These are phyloP conservation scores for Triticum monococcum DNA, from an alignment of 176 grass and related monocot genomes.

Conservation along the genomic window DNA sequence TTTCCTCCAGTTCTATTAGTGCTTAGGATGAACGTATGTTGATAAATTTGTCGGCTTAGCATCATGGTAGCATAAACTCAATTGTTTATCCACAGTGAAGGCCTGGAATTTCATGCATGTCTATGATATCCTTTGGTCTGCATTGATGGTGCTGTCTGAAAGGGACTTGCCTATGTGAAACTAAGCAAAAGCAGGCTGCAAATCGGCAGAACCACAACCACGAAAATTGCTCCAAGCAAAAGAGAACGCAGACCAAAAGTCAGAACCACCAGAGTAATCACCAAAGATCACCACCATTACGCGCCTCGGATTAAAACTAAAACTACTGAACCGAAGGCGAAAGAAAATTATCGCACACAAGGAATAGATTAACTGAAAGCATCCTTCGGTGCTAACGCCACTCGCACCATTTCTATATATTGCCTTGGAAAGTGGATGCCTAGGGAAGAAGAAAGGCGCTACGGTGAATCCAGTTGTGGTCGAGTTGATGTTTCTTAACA, in stretches of 20 bases:
- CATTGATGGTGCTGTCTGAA: conserved; percentile 8
- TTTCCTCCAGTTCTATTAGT: background rate
- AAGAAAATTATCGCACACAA: conserved; percentile 3
- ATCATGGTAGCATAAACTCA: background rate
- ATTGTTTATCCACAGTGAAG: conserved; percentile 15
- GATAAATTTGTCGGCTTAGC: background rate
- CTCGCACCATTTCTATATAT: conserved; percentile 9
- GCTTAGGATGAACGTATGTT: background rate
- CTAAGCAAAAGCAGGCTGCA: background rate
- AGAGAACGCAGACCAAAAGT: background rate
- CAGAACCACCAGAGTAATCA: conserved; percentile 10
- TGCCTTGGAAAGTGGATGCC: conserved; percentile 31
- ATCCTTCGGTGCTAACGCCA: conserved; percentile 1
- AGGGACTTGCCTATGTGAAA: background rate
- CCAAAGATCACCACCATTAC: background rate
- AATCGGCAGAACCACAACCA: conserved; percentile 2
- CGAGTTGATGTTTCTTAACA: background rate
- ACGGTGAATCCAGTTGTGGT: background rate
- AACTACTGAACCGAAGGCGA: background rate
- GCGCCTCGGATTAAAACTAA: background rate
- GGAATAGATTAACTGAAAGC: conserved; percentile 13
- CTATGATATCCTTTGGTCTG: conserved; percentile 7
- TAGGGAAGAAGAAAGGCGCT: background rate
- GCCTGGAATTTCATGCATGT: background rate
- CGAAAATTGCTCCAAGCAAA: conserved; percentile 6